These are phyloP conservation scores for Balamuthia mandrillaris DNA, from an alignment of 208 protist genomes.

Conservation along the genomic window DNA sequence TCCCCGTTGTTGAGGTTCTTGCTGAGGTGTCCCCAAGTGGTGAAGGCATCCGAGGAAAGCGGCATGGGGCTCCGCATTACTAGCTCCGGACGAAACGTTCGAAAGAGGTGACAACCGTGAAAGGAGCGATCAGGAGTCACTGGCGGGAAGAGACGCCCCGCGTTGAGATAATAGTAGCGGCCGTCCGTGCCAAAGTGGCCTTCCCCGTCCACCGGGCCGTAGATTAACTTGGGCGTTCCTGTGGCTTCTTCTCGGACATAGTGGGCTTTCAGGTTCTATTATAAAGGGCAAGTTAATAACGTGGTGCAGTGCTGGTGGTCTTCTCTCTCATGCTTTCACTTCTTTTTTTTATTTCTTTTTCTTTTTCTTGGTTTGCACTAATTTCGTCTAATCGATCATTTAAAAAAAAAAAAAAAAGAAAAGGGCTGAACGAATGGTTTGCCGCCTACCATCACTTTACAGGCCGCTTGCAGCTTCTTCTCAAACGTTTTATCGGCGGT, in stretches of 20 bases:
- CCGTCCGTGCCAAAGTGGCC: too few species aligned
- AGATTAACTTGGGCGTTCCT: background rate
- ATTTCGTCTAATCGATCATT: too few species aligned
- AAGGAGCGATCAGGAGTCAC: conserved; percentile 12
- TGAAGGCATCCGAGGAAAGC: conserved; percentile 34
- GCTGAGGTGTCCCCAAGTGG: conserved; percentile 11
- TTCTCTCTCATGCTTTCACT: background rate
- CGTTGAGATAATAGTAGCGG: conserved; percentile 31
- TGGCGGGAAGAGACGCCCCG: conserved; percentile 14
- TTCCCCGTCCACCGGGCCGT: conserved; percentile 28
- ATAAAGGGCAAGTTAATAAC: background rate
- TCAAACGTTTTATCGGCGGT: too few species aligned
- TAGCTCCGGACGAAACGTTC: background rate
- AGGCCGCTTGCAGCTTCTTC: background rate
- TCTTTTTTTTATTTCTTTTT: background rate
- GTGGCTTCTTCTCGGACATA: background rate
- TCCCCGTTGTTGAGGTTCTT: conserved; percentile 35
- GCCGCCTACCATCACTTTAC: too few species aligned
- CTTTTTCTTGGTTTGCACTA: conserved; percentile 14
- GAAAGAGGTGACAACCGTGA: conserved; percentile 9
- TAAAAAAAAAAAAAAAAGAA: too few species aligned
- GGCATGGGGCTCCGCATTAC: conserved; percentile 7
- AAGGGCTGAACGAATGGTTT: too few species aligned
- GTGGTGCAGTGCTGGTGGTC: background rate
- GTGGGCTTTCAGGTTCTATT: conserved; percentile 26